Conservation (phyloP, 2,329 filamentous ascomycete species). For the Drechslerella dactyloides region DNA sequence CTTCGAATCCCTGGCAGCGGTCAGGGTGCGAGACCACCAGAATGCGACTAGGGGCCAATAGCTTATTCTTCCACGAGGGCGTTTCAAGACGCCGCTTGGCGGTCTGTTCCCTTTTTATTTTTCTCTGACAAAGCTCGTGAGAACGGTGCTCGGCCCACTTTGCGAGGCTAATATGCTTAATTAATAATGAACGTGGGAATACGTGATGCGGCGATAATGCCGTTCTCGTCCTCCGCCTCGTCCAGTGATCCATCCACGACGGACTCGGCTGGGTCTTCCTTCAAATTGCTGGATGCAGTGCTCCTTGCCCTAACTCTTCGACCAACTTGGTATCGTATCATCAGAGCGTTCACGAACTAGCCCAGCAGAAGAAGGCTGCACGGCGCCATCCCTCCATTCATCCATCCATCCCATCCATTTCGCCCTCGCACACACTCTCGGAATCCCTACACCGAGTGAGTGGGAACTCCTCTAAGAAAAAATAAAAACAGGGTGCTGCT, state of each 20-base stretch:
- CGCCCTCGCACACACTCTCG: conserved; percentile 12
- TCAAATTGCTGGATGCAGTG: too few species aligned
- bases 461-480: neutral
- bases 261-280: neutral
- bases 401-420: conserved; percentile 3
- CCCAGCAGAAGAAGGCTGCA: conserved; percentile 17
- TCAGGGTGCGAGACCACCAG: conserved; percentile 39
- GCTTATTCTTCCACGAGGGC: conserved; percentile 32
- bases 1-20: conserved; percentile 43
- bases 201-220: too few species aligned
- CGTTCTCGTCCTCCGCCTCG: too few species aligned
- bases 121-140: conserved; percentile 4
- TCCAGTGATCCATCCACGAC: too few species aligned
- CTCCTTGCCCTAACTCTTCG: too few species aligned
- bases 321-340: conserved; percentile 17
- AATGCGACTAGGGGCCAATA: conserved; percentile 9
- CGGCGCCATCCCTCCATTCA: neutral
- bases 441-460: conserved; percentile 7
- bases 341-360: conserved; percentile 26
- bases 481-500: too few species aligned
- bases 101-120: conserved; percentile 6
- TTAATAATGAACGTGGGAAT: too few species aligned
- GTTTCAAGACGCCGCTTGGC: neutral
- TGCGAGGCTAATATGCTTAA: too few species aligned
- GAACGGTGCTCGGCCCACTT: too few species aligned